A percentile compares a stretch with the other conserved stretches of the same genome.
Evolutionary conservation across 2,329 filamentous ascomycete genomes (phyloP).

Genomic region (Chrysoporthe cubensis): DNA sequence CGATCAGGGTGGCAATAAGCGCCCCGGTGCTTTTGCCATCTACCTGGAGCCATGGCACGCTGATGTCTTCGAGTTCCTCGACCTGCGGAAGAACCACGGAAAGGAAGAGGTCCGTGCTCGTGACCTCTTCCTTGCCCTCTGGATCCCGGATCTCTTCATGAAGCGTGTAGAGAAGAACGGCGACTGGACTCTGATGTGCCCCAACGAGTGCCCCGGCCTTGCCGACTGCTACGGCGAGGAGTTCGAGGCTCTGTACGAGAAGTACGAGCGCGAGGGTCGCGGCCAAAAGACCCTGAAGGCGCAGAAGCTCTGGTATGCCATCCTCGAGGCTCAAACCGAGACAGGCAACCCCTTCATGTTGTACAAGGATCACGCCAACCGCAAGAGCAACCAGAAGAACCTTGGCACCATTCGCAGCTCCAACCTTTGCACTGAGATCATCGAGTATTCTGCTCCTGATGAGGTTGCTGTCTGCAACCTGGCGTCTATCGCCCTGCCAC

Average conservation of each 20-base stretch:
- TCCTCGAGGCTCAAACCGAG: constrained; percentile 97
- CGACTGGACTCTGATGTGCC: constrained; percentile 98
- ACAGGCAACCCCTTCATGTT: constrained; percentile 99
- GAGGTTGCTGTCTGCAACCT: constrained; percentile 99
- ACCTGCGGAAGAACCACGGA: constrained; percentile 98
- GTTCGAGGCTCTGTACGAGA: constrained; percentile 92
- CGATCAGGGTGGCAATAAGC: constrained; percentile 99
- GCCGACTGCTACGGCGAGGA: constrained; percentile 97
- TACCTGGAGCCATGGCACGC: constrained; percentile 99
- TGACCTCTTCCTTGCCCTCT: constrained; percentile 95
- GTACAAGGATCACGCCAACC: constrained; percentile 98
- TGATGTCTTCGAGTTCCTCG: constrained; percentile 96
- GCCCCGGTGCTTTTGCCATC: constrained; percentile 96
- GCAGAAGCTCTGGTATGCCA: constrained; percentile 99
- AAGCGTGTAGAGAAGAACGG: constrained; percentile 97
- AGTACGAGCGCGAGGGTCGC: constrained; percentile 85
- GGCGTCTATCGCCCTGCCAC: constrained; percentile 89
- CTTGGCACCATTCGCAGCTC: constrained; percentile 97
- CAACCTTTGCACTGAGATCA: constrained; percentile 97
- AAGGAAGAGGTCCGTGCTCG: constrained; percentile 98
- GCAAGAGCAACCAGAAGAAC: constrained; percentile 99
- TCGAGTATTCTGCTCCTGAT: constrained; percentile 96
- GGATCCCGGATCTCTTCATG: constrained; percentile 99
- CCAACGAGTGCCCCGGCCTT: constrained; percentile 91
- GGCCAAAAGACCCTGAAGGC: constrained; percentile 92